Evolutionary conservation across 1,284 basidiomycete genomes (phyloP), one percentile per base, ranked within the genome.

Genomic region (Trichosporon sp.): DNA sequence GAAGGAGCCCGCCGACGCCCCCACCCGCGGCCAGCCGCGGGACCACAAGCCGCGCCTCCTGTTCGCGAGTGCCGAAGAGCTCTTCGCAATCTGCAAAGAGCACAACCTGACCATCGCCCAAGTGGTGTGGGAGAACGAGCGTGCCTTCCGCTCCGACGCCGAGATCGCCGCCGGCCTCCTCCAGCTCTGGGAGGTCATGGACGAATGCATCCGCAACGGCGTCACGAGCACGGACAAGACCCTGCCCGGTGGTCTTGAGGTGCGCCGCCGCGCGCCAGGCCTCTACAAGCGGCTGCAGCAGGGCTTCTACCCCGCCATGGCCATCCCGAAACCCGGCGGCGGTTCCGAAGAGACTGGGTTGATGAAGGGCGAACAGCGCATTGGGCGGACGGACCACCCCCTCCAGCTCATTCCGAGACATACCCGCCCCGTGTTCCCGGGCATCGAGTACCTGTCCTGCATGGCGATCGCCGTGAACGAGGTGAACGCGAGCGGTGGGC

Each of bases 81-180:
- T 81, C 37, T 74, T 66, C 69, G 68, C 72, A 12, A 75, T 79
- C 40, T 80, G 78, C 59, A 40, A 73, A 21, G 51, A 73, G 66
- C 71, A 79, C 69, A 76, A 95, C 91, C 88, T 95, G 87, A 94
- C 93, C 0, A 96, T 96, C 74, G 93, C 93, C 5, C 93, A 96
- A 84, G 92, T 97, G 64, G 94, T 98, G 1, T 94, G 94, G 84
- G 93, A 98, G 83, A 98, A 98, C 78, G 96, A 98, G 83, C 88
- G 91, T 73, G 90, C 76, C 90, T 93, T 92, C 64, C 88, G 91
- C 70, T 88, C 88, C 2, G 89, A 92, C 65, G 88, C 89, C 12
- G 91, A 94, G 54, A 93, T 97, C 73, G 88, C 90, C 75, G 83
- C 86, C 51, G 92, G 93, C 85, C 90, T 91, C 73, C 68, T 82